phyloP scores from a whole-genome alignment of 2,329 filamentous ascomycete species.

The Aureobasidium subglaciale region DNA sequence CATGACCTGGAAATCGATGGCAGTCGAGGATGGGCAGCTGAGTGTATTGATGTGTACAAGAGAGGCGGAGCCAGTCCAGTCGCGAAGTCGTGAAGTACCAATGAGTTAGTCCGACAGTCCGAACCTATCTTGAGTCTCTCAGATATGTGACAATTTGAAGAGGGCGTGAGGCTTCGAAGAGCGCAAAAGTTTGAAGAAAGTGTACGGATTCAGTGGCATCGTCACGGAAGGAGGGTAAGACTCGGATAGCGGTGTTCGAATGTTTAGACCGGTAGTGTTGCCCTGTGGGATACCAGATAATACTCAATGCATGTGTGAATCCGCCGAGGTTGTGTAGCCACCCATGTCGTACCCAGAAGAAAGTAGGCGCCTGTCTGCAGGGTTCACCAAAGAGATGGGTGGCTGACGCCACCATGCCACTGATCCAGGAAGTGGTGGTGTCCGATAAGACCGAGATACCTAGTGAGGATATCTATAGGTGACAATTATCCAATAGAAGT shows the following conservation, averaged over 20 bases:
- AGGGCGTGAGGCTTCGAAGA: background rate
- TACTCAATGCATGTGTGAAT: conserved; percentile 8
- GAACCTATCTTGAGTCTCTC: too few relatives aligned
- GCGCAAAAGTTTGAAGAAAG: background rate
- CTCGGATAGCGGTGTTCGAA: background rate
- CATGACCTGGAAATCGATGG: background rate
- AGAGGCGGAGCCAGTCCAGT: background rate
- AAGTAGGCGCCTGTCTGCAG: conserved; percentile 11
- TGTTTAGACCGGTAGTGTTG: conserved; percentile 1
- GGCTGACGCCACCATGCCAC: conserved; percentile 11
- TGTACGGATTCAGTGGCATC: background rate
- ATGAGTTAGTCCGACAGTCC: too few relatives aligned
- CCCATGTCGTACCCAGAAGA: conserved; percentile 12
- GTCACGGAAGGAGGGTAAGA: background rate
- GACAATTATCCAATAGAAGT: background rate
- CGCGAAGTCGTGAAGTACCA: background rate
- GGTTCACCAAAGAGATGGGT: background rate
- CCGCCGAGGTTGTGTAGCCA: conserved; percentile 12
- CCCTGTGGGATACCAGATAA: background rate
- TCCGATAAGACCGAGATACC: background rate
- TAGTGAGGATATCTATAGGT: background rate
- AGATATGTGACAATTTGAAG: too few relatives aligned
- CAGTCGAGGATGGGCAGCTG: background rate
- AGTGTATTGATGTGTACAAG: background rate
- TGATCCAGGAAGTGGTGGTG: background rate